Evolutionary conservation across 495 filamentous ascomycete species (phyloP), one percentile per base, ranked within the genome.

Genomic region (Cercophora newfieldiana): DNA sequence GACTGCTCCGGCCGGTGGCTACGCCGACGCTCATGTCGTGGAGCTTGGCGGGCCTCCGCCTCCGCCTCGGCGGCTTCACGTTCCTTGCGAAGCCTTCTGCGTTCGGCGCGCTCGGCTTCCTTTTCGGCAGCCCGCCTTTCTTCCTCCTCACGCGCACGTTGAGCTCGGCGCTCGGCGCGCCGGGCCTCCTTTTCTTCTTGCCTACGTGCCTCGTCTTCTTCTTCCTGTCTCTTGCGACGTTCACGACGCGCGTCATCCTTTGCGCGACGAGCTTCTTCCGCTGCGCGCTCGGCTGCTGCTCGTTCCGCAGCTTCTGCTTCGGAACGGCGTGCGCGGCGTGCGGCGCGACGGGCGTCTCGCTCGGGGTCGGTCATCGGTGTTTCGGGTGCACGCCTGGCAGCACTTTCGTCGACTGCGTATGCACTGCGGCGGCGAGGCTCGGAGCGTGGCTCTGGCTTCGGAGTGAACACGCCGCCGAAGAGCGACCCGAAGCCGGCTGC

Each of bases 271-370:
- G 77, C 74, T 25, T 84, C 81, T 59, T 84, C 84, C 19, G 80
- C 82, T 7, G 78, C 78, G 51, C 71, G 75, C 50, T 84, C 81
- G 26, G 75, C 76, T 0, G 79, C 79, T 4, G 75, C 80, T 60
- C 74, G 78, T 54, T 83, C 82, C 19, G 77, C 78, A 3, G 81
- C 81, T 60, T 80, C 82, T 54, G 83, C 79, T 49, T 83, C 82
- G 4, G 76, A 77, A 31, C 75, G 77, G 33, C 75, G 78, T n/a
- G 80, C 78, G 51, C 79, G 81, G 26, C 83, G 78, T 47, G 82
- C 83, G 1, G 80, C 84, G 14, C 83, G 82, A 44, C 83, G 81
- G 10, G 82, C 83, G 66, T 87, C 84, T 19, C 82, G 81, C 26
- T 87, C 82, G 26, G 77, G 75, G 26, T 85, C 84, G 0, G 77